Percentiles rank a stretch among this genome's conserved stretches.
Evolutionary conservation across 2,329 filamentous ascomycete genomes (phyloP).

Genomic region (Fusarium heterosporum): DNA sequence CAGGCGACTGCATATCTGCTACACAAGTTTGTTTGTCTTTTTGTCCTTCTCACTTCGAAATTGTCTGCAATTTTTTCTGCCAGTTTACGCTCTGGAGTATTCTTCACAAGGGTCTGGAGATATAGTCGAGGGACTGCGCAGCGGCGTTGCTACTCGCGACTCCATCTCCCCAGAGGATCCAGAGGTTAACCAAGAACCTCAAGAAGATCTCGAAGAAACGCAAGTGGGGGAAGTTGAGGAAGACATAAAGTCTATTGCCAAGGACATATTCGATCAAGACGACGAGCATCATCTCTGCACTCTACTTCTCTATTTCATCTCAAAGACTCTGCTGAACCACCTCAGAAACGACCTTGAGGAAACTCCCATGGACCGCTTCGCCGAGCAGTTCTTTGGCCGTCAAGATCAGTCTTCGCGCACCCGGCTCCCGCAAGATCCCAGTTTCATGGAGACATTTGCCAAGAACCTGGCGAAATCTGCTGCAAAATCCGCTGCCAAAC

Average conservation of each 20-base stretch:
- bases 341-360: conserved; percentile 9
- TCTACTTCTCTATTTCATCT: conserved; percentile 40
- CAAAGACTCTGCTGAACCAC: conserved; percentile 35
- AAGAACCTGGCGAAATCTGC: conserved; percentile 44
- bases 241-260: neutral
- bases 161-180: conserved; percentile 15
- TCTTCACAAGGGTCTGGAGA: conserved; percentile 21
- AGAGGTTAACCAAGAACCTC: conserved; percentile 12
- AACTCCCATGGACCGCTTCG: conserved; percentile 40
- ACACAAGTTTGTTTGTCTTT: conserved; percentile 21
- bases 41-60: neutral
- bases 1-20: conserved; percentile 29
- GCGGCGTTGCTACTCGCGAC: conserved; percentile 32
- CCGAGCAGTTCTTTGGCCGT: conserved; percentile 42
- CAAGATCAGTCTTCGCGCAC: conserved; percentile 26
- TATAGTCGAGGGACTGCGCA: conserved; percentile 27
- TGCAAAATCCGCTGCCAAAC: conserved; percentile 43
- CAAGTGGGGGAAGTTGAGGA: conserved; percentile 7
- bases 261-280: conserved; percentile 10
- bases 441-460: conserved; percentile 43
- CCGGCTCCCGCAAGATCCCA: conserved; percentile 27
- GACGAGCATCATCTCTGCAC: conserved; percentile 40
- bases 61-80: neutral
- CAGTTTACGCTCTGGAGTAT: conserved; percentile 29
- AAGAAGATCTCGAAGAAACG: conserved; percentile 2